Evolutionary conservation across 2,329 filamentous ascomycete genomes (phyloP), one percentile per base, ranked within the genome.

Genomic region (Monilinia fructicola): DNA sequence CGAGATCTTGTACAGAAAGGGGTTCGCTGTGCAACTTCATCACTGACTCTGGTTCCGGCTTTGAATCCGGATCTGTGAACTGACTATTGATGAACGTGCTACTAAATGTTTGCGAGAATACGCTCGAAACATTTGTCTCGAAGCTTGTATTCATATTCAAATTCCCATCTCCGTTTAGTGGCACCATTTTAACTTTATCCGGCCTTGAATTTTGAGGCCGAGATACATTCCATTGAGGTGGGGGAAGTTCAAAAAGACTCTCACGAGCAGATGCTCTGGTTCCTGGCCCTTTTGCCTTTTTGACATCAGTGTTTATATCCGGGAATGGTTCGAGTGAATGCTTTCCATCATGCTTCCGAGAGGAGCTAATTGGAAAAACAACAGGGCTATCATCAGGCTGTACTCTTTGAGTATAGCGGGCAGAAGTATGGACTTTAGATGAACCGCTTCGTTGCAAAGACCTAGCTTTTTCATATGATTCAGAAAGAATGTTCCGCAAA

Each of bases 81-180:
- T 70, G 69, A 14, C 67, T 70, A 48, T 50, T 63, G 12, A 42
- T 26, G 46, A 44, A n/a, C 23, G 31, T 53, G 21, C 6, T 42
- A 55, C 5, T 50, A n/a, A 18, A 44, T 12, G 26, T 14, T 56
- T 66, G 53, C 11, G 72, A 73, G 42, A 73, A 73, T 3, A 67
- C 46, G 31, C 55, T 53, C 1, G 71, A 71, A 2, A 65, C 46
- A 52, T 62, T 52, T 1, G 72, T 73, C 3, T 66, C 64, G 55
- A 75, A 74, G 56, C 70, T 72, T 10, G 67, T 69, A 35, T 68
- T 63, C 0, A 52, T 60, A 26, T 62, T 68, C 26, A 38, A 23
- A 26, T 35, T 46, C 18, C 28, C 61, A 21, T 60, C 16, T 11
- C 11, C 26, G 23, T 54, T 62, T 14, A 23, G 35, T 31, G 42